Evolutionary conservation across 768 basidiomycete species (phyloP).

Genomic region (Tricholoma sp.): DNA sequence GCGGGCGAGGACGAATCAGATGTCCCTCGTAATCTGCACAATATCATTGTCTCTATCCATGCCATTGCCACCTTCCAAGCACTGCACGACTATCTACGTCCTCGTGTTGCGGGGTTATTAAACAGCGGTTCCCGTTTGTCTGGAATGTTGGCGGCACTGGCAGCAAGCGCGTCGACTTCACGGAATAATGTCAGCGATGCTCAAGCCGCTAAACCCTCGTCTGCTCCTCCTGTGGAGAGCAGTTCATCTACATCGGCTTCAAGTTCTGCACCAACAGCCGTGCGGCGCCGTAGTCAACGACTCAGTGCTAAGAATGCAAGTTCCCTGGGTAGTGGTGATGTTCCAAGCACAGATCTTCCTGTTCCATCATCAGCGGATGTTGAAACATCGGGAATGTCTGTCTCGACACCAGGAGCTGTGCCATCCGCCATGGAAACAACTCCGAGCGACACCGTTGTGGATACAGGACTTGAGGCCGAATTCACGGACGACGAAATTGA

Average conservation of each 20-base stretch:
- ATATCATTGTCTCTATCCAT: conserved; percentile 95
- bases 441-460: conserved; percentile 55
- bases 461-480: conserved; percentile 63
- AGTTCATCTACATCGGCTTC: conserved; percentile 21
- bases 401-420: conserved; percentile 10
- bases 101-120: conserved; percentile 73
- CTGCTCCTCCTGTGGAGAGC: conserved; percentile 27
- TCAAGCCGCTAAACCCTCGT: conserved; percentile 24
- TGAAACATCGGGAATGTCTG: conserved; percentile 6
- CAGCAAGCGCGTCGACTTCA: conserved; percentile 65
- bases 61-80: conserved; percentile 98
- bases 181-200: conserved; percentile 31
- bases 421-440: conserved; percentile 35
- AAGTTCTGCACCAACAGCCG: conserved; percentile 36
- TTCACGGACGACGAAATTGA: conserved; percentile 87
- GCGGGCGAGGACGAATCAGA: conserved; percentile 80
- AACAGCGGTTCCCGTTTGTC: conserved; percentile 64
- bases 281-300: conserved; percentile 76
- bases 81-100: conserved; percentile 91
- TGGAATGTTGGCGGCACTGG: conserved; percentile 87
- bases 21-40: conserved; percentile 79
- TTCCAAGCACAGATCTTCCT: conserved; percentile 11
- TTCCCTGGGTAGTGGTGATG: conserved; percentile 9
- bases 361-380: conserved; percentile 9
- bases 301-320: conserved; percentile 63